A percentile compares a stretch with the other conserved stretches of the same genome.
Conservation (phyloP, 257 asterid genomes). For the Sherardia arvensis region DNA sequence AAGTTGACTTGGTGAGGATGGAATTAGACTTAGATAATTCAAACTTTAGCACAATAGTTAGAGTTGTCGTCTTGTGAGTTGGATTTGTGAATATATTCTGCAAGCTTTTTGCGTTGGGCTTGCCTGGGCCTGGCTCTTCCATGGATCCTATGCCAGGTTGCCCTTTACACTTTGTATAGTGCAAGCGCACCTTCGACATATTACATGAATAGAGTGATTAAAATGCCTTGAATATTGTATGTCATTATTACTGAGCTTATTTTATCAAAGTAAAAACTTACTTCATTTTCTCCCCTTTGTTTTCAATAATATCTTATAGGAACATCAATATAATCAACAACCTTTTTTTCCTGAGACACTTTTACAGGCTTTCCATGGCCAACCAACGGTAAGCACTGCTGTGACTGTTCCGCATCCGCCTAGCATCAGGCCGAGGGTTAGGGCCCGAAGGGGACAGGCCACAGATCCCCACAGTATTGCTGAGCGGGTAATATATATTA, state of each 20-base stretch:
- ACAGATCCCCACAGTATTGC: constrained; percentile 95
- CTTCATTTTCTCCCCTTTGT: background rate
- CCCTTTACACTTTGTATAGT: background rate
- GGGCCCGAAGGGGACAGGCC: constrained; percentile 91
- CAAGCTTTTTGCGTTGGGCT: background rate
- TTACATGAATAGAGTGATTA: background rate
- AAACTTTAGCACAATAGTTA: too few relatives aligned
- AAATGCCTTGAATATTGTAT: background rate
- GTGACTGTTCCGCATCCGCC: constrained; percentile 65
- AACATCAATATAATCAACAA: background rate
- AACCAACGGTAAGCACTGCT: constrained; percentile 48
- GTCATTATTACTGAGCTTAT: background rate
- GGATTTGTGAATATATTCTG: background rate
- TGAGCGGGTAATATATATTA: constrained; percentile 47
- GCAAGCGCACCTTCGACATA: too few relatives aligned
- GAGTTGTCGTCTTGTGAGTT: background rate
- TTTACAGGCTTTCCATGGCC: constrained; percentile 69
- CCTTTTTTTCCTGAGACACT: background rate
- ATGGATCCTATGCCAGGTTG: background rate
- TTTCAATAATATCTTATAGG: background rate
- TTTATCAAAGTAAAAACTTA: background rate
- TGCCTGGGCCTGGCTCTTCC: background rate
- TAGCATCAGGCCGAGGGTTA: constrained; percentile 63
- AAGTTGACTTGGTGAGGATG: background rate
- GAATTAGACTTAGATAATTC: background rate